These are phyloP conservation scores for Metschnikowia chrysomelidarum DNA, from an alignment of 805 yeast genomes.

Conservation along the genomic window DNA sequence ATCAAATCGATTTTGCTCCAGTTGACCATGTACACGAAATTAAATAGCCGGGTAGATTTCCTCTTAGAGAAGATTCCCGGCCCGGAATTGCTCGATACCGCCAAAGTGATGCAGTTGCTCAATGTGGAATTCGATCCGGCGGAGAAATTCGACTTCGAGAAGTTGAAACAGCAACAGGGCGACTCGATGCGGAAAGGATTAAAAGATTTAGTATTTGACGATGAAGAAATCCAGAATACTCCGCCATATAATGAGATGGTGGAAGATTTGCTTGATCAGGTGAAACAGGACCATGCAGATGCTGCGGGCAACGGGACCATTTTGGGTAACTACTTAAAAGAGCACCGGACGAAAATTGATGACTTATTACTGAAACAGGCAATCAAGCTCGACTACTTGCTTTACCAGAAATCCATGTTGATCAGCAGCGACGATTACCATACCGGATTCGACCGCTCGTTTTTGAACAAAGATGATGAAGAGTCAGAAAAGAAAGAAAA, in stretches of 20 bases:
- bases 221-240: constrained; percentile 39
- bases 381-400: constrained; percentile 62
- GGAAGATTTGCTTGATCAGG: constrained; percentile 80
- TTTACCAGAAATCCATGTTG: constrained; percentile 67
- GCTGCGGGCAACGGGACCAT: constrained; percentile 38
- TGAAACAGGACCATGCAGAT: constrained; percentile 58
- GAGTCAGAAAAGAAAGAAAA: constrained; percentile 19
- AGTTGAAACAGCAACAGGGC: constrained; percentile 35
- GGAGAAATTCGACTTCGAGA: constrained; percentile 53
- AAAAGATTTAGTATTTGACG: constrained; percentile 35
- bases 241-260: constrained; percentile 89
- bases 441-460: constrained; percentile 87
- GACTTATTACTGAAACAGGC: constrained; percentile 62
- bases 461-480: constrained; percentile 58
- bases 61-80: constrained; percentile 46
- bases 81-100: constrained; percentile 34
- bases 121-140: constrained; percentile 51
- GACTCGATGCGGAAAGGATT: constrained; percentile 46
- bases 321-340: constrained; percentile 40
- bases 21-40: constrained; percentile 72
- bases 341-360: constrained; percentile 70
- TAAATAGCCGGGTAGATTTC: constrained; percentile 70
- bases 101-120: constrained; percentile 39
- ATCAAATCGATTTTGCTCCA: constrained; percentile 75
- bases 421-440: constrained; percentile 89